Evolutionary conservation across 2,329 filamentous ascomycete species (phyloP), one percentile per base, ranked within the genome.

Genomic region (Zymoseptoria crescenta): DNA sequence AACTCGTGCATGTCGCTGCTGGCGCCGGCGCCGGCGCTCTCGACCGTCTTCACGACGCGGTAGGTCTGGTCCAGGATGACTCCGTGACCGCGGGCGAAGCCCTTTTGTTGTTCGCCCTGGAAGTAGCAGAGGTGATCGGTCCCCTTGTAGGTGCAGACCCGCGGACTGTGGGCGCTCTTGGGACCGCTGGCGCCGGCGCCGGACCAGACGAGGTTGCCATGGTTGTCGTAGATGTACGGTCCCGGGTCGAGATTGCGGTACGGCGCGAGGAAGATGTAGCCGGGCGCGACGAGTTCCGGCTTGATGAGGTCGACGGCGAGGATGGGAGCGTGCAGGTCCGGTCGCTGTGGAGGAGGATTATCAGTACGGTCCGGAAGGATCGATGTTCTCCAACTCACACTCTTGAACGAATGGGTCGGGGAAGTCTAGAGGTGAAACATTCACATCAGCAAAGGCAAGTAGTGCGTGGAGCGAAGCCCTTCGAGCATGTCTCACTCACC

Each of bases 1-100:
- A 81, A 81, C 60, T 82, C 79, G 65, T 82, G 80, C 78, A 81
- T 80, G 65, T 82, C 80, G 65, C 74, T 75, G 24, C 74, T 74
- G n/a, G 74, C 72, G 52, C 73, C 71, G 45, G 71, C 70, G 49
- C 73, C 72, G 29, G 68, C 67, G 62, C 68, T 71, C 52, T 74
- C 70, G 24, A 81, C 74, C 3, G 77, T 79, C 64, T 75, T 74
- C 51, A 80, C 78, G 49, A 79, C 75, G 49, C 76, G 72, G 64
- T 81, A 81, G 51, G 73, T 72, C 56, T 75, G 74, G 64, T 82
- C 76, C 77, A 81, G 76, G 59, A 81, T 81, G 21, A 81, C 72
- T 49, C 78, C 79, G 72, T 80, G 78, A 5, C 79, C 79, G 49
- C 77, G 73, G 28, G 77, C 79, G 59, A 80, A 82, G 28, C 79